These are phyloP conservation scores for Podospora pseudoanserina DNA, from an alignment of 495 filamentous ascomycete species.

Conservation along the genomic window DNA sequence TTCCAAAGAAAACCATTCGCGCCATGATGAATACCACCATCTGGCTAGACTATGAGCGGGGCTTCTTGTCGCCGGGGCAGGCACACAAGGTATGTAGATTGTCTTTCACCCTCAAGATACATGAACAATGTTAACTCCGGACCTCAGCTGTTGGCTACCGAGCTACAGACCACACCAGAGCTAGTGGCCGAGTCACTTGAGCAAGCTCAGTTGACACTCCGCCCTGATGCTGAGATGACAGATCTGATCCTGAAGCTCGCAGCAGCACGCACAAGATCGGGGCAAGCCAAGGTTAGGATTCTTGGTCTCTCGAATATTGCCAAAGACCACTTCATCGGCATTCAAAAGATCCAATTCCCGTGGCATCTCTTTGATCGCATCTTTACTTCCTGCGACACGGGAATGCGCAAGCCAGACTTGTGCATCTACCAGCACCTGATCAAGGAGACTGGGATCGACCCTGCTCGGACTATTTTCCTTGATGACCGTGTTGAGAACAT, in stretches of 20 bases:
- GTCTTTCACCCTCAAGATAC: neutral
- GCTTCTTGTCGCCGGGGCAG: conserved; percentile 1
- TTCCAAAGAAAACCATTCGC: neutral
- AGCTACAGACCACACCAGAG: conserved; percentile 1
- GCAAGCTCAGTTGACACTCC: conserved; percentile 3
- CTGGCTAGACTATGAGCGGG: conserved; percentile 8
- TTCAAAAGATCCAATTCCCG: conserved; percentile 14
- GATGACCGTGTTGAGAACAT: conserved; percentile 27
- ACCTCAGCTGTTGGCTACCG: neutral
- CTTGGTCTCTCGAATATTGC: conserved; percentile 10
- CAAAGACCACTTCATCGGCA: conserved; percentile 23
- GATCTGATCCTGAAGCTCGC: conserved; percentile 4
- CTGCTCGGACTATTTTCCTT: conserved; percentile 23
- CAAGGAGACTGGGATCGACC: conserved; percentile 16
- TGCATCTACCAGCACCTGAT: conserved; percentile 27
- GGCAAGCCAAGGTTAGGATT: neutral
- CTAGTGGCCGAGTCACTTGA: conserved; percentile 3
- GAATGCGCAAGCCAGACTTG: conserved; percentile 30
- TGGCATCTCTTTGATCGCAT: conserved; percentile 23
- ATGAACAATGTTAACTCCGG: neutral
- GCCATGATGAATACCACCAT: conserved; percentile 6
- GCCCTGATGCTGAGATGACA: neutral
- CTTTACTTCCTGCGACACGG: conserved; percentile 19
- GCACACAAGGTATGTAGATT: conserved; percentile 7
- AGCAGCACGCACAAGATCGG: neutral